These are phyloP conservation scores for Withania somnifera DNA, from an alignment of 305 asterid genomes.

Conservation along the genomic window DNA sequence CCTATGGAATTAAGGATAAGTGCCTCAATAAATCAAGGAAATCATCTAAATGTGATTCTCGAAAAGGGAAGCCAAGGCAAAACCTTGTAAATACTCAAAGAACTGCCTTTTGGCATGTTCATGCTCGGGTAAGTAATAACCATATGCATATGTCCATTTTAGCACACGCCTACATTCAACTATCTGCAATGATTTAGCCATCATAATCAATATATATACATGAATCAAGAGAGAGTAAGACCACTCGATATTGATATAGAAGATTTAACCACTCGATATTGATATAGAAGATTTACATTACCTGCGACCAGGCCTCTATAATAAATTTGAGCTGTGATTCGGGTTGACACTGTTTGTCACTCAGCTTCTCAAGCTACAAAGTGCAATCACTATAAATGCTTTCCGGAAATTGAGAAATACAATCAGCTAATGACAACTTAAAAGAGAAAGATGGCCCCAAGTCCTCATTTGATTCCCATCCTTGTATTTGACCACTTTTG, in stretches of 20 bases:
- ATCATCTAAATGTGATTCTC: background rate
- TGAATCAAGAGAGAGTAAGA: constrained; percentile 5
- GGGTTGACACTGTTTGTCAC: constrained; percentile 78
- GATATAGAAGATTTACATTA: constrained; percentile 15
- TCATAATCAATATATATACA: constrained; percentile 7
- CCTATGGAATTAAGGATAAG: constrained; percentile 33
- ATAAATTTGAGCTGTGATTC: constrained; percentile 93
- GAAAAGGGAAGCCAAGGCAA: constrained; percentile 1
- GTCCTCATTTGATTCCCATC: background rate
- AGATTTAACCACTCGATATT: constrained; percentile 3
- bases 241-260: background rate
- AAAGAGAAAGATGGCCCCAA: background rate
- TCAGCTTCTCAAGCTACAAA: constrained; percentile 82
- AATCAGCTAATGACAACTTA: background rate
- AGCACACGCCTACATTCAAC: constrained; percentile 93
- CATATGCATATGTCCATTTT: constrained; percentile 94
- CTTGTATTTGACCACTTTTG: background rate
- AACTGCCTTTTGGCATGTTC: constrained; percentile 74
- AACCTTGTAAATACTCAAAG: constrained; percentile 90
- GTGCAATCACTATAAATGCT: background rate
- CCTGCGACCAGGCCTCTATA: constrained; percentile 95
- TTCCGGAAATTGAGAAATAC: background rate
- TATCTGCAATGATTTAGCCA: constrained; percentile 34
- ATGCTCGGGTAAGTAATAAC: constrained; percentile 69
- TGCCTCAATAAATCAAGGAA: constrained; percentile 4